Evolutionary conservation across 768 basidiomycete species (phyloP).

Genomic region (Lentinula sp.): DNA sequence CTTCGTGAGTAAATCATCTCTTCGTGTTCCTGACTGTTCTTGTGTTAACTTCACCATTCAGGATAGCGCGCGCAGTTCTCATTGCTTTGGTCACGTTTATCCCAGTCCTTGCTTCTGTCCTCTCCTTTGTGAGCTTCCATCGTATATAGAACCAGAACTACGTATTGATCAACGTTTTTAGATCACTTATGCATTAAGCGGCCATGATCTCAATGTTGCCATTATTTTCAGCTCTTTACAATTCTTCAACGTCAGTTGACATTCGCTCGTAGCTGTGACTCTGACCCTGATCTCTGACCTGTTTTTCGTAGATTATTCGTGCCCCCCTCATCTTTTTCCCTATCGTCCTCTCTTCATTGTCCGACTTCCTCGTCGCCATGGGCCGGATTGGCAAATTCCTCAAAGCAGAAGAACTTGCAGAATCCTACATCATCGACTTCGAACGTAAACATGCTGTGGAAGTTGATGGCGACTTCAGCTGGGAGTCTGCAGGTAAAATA

Average conservation of each 20-base stretch:
- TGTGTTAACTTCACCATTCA: not conserved
- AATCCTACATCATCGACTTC: slow-evolving; percentile 23
- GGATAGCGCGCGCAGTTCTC: slow-evolving; percentile 17
- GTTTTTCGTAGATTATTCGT: slow-evolving; percentile 32
- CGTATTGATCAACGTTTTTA: not conserved
- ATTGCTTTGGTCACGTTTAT: slow-evolving; percentile 25
- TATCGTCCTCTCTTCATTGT: slow-evolving; percentile 25
- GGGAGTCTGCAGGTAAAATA: slow-evolving; percentile 26
- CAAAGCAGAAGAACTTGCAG: slow-evolving; percentile 28
- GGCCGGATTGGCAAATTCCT: slow-evolving; percentile 26
- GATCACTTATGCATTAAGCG: slow-evolving; percentile 35
- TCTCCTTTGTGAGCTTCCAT: slow-evolving; percentile 33
- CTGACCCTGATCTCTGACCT: slow-evolving; percentile 9
- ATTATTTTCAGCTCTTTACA: slow-evolving; percentile 26
- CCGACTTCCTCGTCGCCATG: slow-evolving; percentile 28
- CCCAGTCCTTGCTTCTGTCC: slow-evolving; percentile 32
- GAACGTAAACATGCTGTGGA: slow-evolving; percentile 21
- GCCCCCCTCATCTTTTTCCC: slow-evolving; percentile 32
- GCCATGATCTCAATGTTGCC: slow-evolving; percentile 29
- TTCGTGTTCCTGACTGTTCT: not conserved
- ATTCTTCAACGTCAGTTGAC: slow-evolving; percentile 14
- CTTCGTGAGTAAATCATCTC: not conserved
- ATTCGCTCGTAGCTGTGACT: not conserved
- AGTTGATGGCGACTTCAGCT: slow-evolving; percentile 23
- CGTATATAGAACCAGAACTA: not conserved